Percentiles rank a stretch among this genome's conserved stretches.
Conservation (phyloP, 495 filamentous ascomycete species). For the Talaromyces nanjingensis region DNA sequence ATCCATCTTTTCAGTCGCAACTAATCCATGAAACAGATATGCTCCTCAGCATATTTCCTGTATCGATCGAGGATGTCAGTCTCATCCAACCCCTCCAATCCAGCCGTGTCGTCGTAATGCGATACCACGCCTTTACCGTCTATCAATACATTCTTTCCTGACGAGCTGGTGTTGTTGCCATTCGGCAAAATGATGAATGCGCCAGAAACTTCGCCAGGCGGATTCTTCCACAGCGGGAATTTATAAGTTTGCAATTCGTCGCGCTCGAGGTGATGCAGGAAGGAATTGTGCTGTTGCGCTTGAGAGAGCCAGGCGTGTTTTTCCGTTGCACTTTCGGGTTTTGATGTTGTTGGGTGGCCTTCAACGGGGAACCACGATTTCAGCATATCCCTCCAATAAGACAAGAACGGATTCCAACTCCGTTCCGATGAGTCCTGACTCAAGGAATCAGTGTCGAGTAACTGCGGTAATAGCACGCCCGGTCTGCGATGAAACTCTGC, state of each 20-base stretch:
- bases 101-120: slow-evolving; percentile 39
- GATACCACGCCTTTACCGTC: slow-evolving; percentile 46
- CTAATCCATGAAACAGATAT: slow-evolving; percentile 20
- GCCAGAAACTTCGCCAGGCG: slow-evolving; percentile 33
- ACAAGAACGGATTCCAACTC: not conserved
- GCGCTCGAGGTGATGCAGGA: slow-evolving; percentile 44
- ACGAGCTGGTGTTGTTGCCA: slow-evolving; percentile 7
- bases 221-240: slow-evolving; percentile 43
- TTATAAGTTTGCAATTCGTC: slow-evolving; percentile 40
- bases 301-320: slow-evolving; percentile 12
- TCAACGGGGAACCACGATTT: not conserved
- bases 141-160: slow-evolving; percentile 30
- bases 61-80: slow-evolving; percentile 49
- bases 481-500: slow-evolving; percentile 27
- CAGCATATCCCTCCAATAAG: not conserved
- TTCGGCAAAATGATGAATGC: slow-evolving; percentile 31
- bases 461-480: slow-evolving; percentile 30
- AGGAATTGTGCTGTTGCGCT: slow-evolving; percentile 50
- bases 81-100: slow-evolving; percentile 29
- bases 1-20: not conserved
- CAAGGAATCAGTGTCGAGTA: slow-evolving; percentile 22
- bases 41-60: slow-evolving; percentile 44
- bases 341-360: not conserved
- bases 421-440: not conserved
- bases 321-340: not conserved